Conservation (phyloP, 2,329 filamentous ascomycete genomes). For the Ustulina deusta region DNA sequence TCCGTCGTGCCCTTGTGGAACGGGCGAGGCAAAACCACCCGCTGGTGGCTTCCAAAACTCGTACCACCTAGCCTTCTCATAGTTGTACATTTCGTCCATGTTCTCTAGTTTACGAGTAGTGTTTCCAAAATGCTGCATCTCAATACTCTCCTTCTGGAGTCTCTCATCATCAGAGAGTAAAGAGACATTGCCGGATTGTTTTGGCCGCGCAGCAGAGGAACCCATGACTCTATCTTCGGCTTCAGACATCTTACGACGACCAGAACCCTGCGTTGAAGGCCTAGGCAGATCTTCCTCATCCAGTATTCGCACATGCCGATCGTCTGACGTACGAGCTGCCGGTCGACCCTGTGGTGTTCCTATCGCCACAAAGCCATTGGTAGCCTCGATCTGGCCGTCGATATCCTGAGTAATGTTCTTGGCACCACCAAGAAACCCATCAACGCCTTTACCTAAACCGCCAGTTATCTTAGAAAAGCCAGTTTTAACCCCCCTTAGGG, state of each 20-base stretch:
- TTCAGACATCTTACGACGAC: conserved; percentile 36
- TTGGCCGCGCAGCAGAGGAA: conserved; percentile 41
- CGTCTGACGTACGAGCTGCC: conserved; percentile 44
- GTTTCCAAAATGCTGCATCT: conserved; percentile 56
- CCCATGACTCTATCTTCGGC: conserved; percentile 49
- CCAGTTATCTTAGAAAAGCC: conserved; percentile 61
- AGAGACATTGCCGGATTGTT: conserved; percentile 54
- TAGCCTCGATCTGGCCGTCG: conserved; percentile 65
- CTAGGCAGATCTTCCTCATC: conserved; percentile 52
- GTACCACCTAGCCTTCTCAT: conserved; percentile 65
- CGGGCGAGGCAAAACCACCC: conserved; percentile 70
- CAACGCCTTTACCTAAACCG: conserved; percentile 62
- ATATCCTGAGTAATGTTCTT: conserved; percentile 63
- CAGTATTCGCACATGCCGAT: conserved; percentile 50
- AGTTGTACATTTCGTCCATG: conserved; percentile 62
- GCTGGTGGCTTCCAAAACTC: conserved; percentile 74
- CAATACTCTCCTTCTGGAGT: conserved; percentile 51
- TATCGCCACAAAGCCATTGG: conserved; percentile 64
- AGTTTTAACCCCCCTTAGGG: conserved; percentile 50
- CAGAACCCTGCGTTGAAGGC: conserved; percentile 44
- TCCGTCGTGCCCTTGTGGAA: conserved; percentile 67
- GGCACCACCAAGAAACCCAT: conserved; percentile 58
- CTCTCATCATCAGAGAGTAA: conserved; percentile 54
- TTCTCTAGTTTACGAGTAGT: conserved; percentile 65
- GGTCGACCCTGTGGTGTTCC: conserved; percentile 42